These are phyloP conservation scores for Geotrichum citri-aurantii DNA, from an alignment of 1,139 yeast genomes.

Conservation along the genomic window DNA sequence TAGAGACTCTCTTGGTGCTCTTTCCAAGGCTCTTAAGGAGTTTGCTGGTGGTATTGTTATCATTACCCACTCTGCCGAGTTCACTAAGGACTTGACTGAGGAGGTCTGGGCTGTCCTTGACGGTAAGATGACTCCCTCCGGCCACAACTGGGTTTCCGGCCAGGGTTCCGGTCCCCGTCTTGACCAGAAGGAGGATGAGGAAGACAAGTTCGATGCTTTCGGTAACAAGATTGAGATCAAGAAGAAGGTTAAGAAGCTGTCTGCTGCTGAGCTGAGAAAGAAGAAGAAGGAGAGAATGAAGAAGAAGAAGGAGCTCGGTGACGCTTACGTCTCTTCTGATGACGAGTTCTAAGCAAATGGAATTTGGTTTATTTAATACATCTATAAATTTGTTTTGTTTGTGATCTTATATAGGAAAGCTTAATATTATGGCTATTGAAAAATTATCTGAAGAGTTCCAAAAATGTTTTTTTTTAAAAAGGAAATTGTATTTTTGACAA, in stretches of 20 bases:
- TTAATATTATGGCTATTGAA: neutral
- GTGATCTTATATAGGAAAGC: neutral
- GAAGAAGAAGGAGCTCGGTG: slow-evolving; percentile 99
- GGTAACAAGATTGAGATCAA: slow-evolving; percentile 98
- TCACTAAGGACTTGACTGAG: slow-evolving; percentile 98
- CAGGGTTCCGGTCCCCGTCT: slow-evolving; percentile 99
- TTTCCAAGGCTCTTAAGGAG: slow-evolving; percentile 96
- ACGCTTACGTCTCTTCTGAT: slow-evolving; percentile 95
- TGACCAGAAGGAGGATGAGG: slow-evolving; percentile 90
- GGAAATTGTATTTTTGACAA: too few species aligned
- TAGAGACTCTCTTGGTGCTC: slow-evolving; percentile 99
- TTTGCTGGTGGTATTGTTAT: slow-evolving; percentile 99
- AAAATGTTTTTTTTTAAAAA: too few species aligned
- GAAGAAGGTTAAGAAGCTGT: slow-evolving; percentile 95
- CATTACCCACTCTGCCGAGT: slow-evolving; percentile 99
- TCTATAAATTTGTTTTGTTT: slow-evolving; percentile 2
- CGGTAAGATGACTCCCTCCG: slow-evolving; percentile 99
- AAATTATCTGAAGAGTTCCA: neutral
- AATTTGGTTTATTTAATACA: neutral
- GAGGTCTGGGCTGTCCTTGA: slow-evolving; percentile 99
- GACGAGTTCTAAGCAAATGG: slow-evolving; percentile 50
- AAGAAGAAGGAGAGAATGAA: slow-evolving; percentile 99
- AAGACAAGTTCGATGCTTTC: slow-evolving; percentile 98
- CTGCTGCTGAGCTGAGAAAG: slow-evolving; percentile 99
- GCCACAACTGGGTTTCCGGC: slow-evolving; percentile 99